A percentile compares a stretch with the other conserved stretches of the same genome.
phyloP scores from a whole-genome alignment of 225 moss, liverwort and hornwort genomes.

The Polytrichum formosum region DNA sequence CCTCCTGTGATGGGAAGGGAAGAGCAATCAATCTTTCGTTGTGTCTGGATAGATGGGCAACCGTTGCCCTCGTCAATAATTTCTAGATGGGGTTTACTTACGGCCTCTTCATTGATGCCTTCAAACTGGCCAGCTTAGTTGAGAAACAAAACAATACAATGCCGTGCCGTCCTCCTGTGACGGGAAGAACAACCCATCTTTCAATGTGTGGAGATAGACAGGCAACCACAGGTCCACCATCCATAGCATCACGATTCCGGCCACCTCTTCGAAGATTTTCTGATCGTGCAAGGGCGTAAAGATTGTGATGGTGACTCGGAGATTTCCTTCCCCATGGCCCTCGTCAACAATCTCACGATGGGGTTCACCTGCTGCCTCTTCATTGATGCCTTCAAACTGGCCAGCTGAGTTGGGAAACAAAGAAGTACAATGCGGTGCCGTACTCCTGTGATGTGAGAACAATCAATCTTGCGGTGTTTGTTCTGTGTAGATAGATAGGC shows the following conservation, averaged over 20 bases:
- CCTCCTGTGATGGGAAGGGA: background rate
- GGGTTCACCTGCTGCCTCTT: slow-evolving; percentile 88
- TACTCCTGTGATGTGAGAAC: background rate
- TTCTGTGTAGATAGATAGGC: too few species aligned
- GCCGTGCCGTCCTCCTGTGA: too few species aligned
- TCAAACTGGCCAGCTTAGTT: slow-evolving; percentile 51
- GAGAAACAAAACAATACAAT: background rate
- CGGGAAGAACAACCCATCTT: too few species aligned
- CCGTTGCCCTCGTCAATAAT: slow-evolving; percentile 39
- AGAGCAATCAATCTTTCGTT: background rate
- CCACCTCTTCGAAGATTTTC: too few species aligned
- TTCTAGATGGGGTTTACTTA: slow-evolving; percentile 50
- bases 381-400: slow-evolving; percentile 96
- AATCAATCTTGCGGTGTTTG: too few species aligned
- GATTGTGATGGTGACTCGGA: background rate
- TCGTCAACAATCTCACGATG: slow-evolving; percentile 92
- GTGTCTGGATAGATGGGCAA: slow-evolving; percentile 30
- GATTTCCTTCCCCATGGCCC: slow-evolving; percentile 60
- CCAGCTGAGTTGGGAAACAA: slow-evolving; percentile 50
- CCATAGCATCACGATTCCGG: too few species aligned
- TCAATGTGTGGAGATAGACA: too few species aligned
- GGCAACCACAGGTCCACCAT: too few species aligned
- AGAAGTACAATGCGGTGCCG: background rate
- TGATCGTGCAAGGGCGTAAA: too few species aligned
- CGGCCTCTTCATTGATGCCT: slow-evolving; percentile 56